Evolutionary conservation across 2,329 filamentous ascomycete species (phyloP).

Genomic region (Pestalotiopsis sp.): DNA sequence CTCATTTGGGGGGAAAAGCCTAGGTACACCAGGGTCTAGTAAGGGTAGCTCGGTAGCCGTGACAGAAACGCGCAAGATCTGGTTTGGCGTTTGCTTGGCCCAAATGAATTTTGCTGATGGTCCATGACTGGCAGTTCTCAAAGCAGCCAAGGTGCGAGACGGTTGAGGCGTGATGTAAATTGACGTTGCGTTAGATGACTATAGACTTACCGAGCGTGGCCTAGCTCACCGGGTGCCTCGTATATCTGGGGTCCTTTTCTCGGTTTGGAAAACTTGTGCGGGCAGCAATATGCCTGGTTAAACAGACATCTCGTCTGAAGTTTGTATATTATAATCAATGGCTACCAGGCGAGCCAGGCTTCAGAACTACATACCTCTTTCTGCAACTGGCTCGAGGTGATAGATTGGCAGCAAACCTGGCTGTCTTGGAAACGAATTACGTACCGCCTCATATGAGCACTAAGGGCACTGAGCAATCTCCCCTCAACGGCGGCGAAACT

Average conservation of each 20-base stretch:
- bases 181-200: slow-evolving; percentile 1
- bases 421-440: too few relatives aligned
- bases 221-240: not conserved
- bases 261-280: not conserved
- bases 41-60: too few relatives aligned
- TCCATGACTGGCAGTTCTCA: slow-evolving; percentile 1
- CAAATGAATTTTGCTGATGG: not conserved
- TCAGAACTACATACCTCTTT: too few relatives aligned
- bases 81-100: not conserved
- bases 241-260: not conserved
- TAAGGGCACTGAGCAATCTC: too few relatives aligned
- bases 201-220: slow-evolving; percentile 1
- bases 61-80: not conserved
- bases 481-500: too few relatives aligned
- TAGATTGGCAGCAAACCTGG: too few relatives aligned
- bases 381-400: too few relatives aligned
- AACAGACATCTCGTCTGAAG: not conserved
- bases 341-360: too few relatives aligned
- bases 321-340: too few relatives aligned
- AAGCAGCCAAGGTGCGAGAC: slow-evolving; percentile 1
- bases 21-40: not conserved
- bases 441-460: too few relatives aligned
- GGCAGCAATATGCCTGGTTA: not conserved
- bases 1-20: not conserved
- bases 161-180: slow-evolving; percentile 3